Evolutionary conservation across 306 rosid genomes (phyloP).

Genomic region (Medicago arabica): DNA sequence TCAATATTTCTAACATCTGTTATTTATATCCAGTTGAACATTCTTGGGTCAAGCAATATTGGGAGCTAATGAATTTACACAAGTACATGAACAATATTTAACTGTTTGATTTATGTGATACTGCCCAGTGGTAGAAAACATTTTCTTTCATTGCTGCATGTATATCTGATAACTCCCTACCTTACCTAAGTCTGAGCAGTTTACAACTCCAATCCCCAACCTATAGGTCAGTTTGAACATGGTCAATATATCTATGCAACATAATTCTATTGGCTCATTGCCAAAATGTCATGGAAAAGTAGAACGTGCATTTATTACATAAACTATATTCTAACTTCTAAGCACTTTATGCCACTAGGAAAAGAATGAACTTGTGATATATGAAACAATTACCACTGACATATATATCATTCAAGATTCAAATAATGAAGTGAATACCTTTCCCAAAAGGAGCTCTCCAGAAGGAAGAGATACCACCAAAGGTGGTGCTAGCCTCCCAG

Average conservation of each 20-base stretch:
- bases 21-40: too few relatives aligned
- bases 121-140: neutral
- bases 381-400: neutral
- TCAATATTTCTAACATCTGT: too few relatives aligned
- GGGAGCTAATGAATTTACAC: too few relatives aligned
- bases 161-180: conserved; percentile 2
- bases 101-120: neutral
- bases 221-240: neutral
- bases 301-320: conserved; percentile 21
- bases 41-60: too few relatives aligned
- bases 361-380: conserved; percentile 1
- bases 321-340: conserved; percentile 7
- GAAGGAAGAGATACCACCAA: conserved; percentile 86
- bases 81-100: too few relatives aligned
- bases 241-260: conserved; percentile 1
- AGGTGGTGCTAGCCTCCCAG: conserved; percentile 95
- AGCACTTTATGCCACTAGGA: conserved; percentile 2
- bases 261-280: neutral
- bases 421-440: conserved; percentile 57
- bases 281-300: conserved; percentile 4
- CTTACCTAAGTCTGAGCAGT: neutral
- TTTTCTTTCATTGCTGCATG: neutral
- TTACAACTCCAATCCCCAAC: neutral
- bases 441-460: conserved; percentile 95
- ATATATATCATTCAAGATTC: conserved; percentile 34